phyloP scores from a whole-genome alignment of 768 basidiomycete genomes.

The Russula dissimulans region DNA sequence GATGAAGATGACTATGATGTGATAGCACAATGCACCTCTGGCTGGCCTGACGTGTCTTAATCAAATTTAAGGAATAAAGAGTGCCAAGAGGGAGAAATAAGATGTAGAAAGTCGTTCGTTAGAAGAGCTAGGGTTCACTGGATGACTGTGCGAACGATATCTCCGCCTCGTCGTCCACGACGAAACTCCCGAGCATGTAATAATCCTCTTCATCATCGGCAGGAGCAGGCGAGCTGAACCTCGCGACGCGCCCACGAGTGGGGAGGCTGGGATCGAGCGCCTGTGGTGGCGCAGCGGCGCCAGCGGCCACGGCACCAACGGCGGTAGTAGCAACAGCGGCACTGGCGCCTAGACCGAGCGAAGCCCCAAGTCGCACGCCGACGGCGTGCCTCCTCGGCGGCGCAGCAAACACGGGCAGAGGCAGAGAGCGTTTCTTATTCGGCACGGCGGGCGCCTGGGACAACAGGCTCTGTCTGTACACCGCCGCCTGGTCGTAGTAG shows the following conservation, averaged over 20 bases:
- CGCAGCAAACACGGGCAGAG: constrained; percentile 43
- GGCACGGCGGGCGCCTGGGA: constrained; percentile 49
- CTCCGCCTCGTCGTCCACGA: constrained; percentile 71
- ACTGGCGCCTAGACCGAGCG: too few relatives aligned
- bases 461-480: constrained; percentile 63
- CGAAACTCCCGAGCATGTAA: constrained; percentile 69
- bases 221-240: constrained; percentile 55
- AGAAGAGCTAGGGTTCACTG: constrained; percentile 16
- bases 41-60: not conserved
- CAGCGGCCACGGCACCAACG: constrained; percentile 5
- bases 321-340: constrained; percentile 1
- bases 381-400: constrained; percentile 38
- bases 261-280: constrained; percentile 26
- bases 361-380: constrained; percentile 18
- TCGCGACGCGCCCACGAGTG: constrained; percentile 23
- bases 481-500: constrained; percentile 58
- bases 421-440: too few relatives aligned
- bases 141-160: constrained; percentile 36
- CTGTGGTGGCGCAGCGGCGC: constrained; percentile 19
- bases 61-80: not conserved
- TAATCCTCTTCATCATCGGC: constrained; percentile 48
- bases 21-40: not conserved
- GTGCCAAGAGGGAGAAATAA: not conserved
- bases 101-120: not conserved
- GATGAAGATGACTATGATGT: not conserved